Conservation (phyloP, 768 basidiomycete species). For the Hirschioporus abietinus region DNA sequence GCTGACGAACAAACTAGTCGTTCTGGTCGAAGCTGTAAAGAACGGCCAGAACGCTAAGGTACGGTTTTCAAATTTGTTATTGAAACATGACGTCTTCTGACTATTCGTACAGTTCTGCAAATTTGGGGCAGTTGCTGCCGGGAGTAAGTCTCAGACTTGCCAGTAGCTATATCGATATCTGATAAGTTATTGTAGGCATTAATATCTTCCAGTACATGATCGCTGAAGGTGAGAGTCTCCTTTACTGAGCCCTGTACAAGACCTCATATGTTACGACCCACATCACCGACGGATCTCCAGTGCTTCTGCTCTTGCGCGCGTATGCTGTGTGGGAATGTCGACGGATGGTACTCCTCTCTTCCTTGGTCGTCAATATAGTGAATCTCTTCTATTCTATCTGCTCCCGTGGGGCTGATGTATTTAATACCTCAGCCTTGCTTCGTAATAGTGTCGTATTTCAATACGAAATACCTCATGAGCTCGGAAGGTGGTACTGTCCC, state of each 20-base stretch:
- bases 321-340: background rate
- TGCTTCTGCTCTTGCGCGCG: background rate
- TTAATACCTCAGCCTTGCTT: background rate
- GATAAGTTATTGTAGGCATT: background rate
- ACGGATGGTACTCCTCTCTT: background rate
- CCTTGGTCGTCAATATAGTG: background rate
- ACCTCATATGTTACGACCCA: background rate
- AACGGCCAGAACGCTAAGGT: background rate
- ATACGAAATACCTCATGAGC: background rate
- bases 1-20: background rate
- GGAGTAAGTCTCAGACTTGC: background rate
- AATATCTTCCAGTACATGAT: background rate
- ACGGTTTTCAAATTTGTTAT: background rate
- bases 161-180: background rate
- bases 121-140: background rate
- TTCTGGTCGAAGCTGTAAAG: background rate
- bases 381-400: background rate
- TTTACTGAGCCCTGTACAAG: background rate
- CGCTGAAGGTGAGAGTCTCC: background rate
- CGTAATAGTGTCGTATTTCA: background rate
- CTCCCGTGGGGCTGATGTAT: background rate
- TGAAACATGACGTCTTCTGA: background rate
- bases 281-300: background rate
- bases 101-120: background rate
- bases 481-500: background rate